phyloP scores from a whole-genome alignment of 2,329 filamentous ascomycete genomes.

The Eutypa lata region DNA sequence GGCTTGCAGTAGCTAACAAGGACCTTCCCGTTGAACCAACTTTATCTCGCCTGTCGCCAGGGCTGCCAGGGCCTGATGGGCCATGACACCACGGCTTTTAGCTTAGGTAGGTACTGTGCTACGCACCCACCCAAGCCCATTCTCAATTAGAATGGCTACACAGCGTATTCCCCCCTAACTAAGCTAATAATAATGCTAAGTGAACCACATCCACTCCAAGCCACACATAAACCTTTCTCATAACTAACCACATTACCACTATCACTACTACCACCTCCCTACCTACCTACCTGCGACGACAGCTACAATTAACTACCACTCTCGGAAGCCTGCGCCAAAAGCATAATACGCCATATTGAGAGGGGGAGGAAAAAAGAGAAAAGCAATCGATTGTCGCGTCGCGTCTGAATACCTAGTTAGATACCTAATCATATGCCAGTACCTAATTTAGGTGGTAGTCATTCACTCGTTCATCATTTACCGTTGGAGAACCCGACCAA shows the following conservation, averaged over 20 bases:
- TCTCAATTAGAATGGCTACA: too few species aligned
- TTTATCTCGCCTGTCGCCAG: not conserved
- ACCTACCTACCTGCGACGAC: not conserved
- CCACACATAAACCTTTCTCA: too few species aligned
- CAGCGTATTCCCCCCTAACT: too few species aligned
- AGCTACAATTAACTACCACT: not conserved
- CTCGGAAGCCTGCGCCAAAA: too few species aligned
- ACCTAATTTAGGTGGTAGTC: not conserved
- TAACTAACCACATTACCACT: not conserved
- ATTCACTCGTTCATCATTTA: constrained; percentile 1
- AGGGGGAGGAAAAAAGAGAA: too few species aligned
- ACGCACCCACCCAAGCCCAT: not conserved
- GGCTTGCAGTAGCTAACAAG: not conserved
- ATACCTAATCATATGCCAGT: not conserved
- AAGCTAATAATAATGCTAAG: too few species aligned
- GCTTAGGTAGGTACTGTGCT: not conserved
- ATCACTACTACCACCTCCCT: not conserved
- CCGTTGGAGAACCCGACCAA: not conserved
- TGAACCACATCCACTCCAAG: not conserved
- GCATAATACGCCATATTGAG: too few species aligned
- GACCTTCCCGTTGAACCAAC: not conserved
- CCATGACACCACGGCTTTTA: too few species aligned
- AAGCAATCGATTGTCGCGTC: too few species aligned
- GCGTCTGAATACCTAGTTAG: too few species aligned
- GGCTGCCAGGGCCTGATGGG: not conserved